Evolutionary conservation across 495 filamentous ascomycete species (phyloP).

Genomic region (Penicillium cosmopolitanum): DNA sequence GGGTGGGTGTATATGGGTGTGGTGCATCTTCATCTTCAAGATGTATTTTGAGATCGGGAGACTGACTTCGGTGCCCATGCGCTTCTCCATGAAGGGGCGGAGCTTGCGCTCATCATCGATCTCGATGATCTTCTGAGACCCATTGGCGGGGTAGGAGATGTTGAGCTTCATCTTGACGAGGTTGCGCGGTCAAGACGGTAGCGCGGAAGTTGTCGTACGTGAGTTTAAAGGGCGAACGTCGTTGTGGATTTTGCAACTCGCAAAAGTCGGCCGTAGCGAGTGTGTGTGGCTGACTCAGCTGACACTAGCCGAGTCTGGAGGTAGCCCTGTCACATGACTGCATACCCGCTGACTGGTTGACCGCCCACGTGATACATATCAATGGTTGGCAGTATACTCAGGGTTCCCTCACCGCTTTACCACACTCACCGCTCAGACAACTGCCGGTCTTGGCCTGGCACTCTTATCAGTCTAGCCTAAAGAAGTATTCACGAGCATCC

Average conservation of each 20-base stretch:
- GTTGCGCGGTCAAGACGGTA: constrained; percentile 58
- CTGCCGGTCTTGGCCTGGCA: too few relatives aligned
- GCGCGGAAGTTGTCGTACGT: constrained; percentile 53
- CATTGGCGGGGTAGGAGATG: constrained; percentile 98
- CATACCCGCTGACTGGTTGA: neutral
- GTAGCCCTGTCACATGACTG: constrained; percentile 26
- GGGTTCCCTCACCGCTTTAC: neutral
- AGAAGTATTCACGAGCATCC: too few relatives aligned
- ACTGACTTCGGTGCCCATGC: constrained; percentile 95
- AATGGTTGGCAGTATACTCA: neutral
- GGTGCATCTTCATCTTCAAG: constrained; percentile 3
- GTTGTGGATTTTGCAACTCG: constrained; percentile 38
- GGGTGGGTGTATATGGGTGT: constrained; percentile 6
- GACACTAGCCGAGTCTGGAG: constrained; percentile 24
- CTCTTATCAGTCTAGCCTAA: too few relatives aligned
- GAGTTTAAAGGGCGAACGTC: constrained; percentile 41
- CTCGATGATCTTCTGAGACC: constrained; percentile 98
- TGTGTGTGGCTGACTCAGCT: constrained; percentile 35
- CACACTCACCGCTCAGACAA: too few relatives aligned
- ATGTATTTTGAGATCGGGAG: constrained; percentile 17
- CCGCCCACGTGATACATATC: neutral
- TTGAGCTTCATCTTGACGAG: constrained; percentile 84
- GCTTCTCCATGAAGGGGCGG: constrained; percentile 83
- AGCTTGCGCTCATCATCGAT: constrained; percentile 96
- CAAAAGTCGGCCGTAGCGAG: constrained; percentile 36